phyloP scores from a whole-genome alignment of 2,329 filamentous ascomycete genomes.

The Gliomastix tumulicola region DNA sequence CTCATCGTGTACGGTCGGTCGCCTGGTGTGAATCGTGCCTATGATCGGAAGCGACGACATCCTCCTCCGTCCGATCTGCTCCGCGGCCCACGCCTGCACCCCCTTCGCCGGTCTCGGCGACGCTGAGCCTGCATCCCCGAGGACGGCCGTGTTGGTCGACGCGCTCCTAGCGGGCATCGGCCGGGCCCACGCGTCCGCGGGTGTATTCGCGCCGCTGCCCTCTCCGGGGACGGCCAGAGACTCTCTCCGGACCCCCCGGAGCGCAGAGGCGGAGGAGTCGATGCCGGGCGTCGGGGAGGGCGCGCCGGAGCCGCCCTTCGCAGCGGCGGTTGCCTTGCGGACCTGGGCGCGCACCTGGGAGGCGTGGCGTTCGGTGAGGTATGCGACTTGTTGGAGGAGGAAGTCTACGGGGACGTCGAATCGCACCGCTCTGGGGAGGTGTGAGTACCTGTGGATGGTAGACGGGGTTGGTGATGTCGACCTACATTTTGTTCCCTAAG shows the following conservation, averaged over 20 bases:
- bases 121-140: slow-evolving; percentile 24
- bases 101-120: slow-evolving; percentile 3
- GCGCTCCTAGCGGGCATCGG: slow-evolving; percentile 39
- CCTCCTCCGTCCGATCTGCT: slow-evolving; percentile 24
- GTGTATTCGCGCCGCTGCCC: slow-evolving; percentile 31
- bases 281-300: slow-evolving; percentile 50
- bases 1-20: too few relatives aligned
- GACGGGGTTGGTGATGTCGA: slow-evolving; percentile 2
- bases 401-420: slow-evolving; percentile 87
- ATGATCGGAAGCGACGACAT: slow-evolving; percentile 37
- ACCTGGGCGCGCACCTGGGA: slow-evolving; percentile 88
- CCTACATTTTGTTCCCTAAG: slow-evolving; percentile 75
- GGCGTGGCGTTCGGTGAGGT: slow-evolving; percentile 85
- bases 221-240: slow-evolving; percentile 45
- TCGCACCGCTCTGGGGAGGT: slow-evolving; percentile 55
- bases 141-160: slow-evolving; percentile 36
- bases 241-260: slow-evolving; percentile 51
- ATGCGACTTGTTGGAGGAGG: slow-evolving; percentile 86
- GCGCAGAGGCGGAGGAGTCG: slow-evolving; percentile 41
- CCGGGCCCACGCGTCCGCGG: slow-evolving; percentile 32
- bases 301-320: slow-evolving; percentile 47
- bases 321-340: slow-evolving; percentile 60
- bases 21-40: too few relatives aligned
- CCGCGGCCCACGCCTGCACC: slow-evolving; percentile 9
- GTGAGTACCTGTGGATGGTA: neutral